These are phyloP conservation scores for Starmera caribaea DNA, from an alignment of 805 yeast genomes.

Conservation along the genomic window DNA sequence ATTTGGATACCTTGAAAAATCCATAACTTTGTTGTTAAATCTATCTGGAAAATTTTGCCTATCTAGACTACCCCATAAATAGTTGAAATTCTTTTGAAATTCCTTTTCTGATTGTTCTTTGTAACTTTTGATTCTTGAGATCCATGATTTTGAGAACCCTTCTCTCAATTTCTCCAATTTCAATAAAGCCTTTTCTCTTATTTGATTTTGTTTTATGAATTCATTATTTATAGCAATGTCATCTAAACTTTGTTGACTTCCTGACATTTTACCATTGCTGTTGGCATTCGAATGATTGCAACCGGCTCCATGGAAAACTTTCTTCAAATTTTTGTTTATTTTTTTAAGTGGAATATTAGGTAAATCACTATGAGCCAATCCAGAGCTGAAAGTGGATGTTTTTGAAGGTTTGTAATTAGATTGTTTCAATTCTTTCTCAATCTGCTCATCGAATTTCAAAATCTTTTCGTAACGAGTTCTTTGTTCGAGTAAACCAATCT, in stretches of 20 bases:
- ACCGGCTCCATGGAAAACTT: background rate
- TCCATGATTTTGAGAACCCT: constrained; percentile 60
- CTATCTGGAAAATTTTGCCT: constrained; percentile 25
- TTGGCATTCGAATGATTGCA: background rate
- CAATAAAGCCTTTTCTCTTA: constrained; percentile 1
- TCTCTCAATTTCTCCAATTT: constrained; percentile 24
- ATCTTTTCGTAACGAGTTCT: constrained; percentile 44
- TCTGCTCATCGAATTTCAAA: constrained; percentile 27
- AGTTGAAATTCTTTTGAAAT: constrained; percentile 28
- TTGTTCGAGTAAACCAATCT: constrained; percentile 62
- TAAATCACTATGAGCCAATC: background rate
- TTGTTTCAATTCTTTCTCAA: constrained; percentile 11
- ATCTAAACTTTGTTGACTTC: background rate
- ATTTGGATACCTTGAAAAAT: constrained; percentile 38
- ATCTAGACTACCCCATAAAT: constrained; percentile 31
- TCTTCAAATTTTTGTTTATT: background rate
- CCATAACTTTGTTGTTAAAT: constrained; percentile 37
- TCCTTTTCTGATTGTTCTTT: constrained; percentile 30
- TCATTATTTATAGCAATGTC: background rate
- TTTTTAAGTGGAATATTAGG: background rate
- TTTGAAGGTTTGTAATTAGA: constrained; percentile 5
- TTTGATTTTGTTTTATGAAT: background rate
- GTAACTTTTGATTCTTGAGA: constrained; percentile 45
- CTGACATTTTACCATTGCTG: background rate
- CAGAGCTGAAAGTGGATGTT: background rate